Evolutionary conservation across 441 rosid species (phyloP).

Genomic region (Viola pubescens): DNA sequence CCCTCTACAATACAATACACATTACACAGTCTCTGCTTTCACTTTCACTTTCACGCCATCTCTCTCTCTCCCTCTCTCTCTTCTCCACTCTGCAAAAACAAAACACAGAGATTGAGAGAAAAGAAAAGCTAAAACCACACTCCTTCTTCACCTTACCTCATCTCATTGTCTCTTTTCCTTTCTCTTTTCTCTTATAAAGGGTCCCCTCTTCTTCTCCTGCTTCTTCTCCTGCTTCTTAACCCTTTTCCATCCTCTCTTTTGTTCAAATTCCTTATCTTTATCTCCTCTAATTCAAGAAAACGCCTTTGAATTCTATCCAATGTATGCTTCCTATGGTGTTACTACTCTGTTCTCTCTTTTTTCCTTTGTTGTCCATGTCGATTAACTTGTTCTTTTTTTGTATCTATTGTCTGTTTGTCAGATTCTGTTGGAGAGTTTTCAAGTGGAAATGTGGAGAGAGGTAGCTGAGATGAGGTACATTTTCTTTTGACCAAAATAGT

Average conservation of each 20-base stretch:
- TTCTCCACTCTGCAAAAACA: background rate
- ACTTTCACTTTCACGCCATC: too few species aligned
- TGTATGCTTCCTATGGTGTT: too few species aligned
- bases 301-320: too few species aligned
- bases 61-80: too few species aligned
- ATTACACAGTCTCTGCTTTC: too few species aligned
- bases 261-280: background rate
- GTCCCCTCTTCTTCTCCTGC: constrained; percentile 5
- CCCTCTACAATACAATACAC: too few species aligned
- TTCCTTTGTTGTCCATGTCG: background rate
- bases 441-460: constrained; percentile 1
- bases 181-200: background rate
- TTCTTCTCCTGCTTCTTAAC: background rate
- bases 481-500: background rate
- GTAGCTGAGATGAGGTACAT: constrained; percentile 8
- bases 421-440: constrained; percentile 11
- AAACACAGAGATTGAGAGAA: background rate
- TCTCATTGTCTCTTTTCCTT: background rate
- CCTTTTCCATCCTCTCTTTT: background rate
- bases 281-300: background rate
- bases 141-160: constrained; percentile 1
- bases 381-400: background rate
- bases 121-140: background rate
- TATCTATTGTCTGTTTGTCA: background rate
- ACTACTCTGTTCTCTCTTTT: background rate